These are phyloP conservation scores for Vigna mungo DNA, from an alignment of 306 rosid genomes.

Conservation along the genomic window DNA sequence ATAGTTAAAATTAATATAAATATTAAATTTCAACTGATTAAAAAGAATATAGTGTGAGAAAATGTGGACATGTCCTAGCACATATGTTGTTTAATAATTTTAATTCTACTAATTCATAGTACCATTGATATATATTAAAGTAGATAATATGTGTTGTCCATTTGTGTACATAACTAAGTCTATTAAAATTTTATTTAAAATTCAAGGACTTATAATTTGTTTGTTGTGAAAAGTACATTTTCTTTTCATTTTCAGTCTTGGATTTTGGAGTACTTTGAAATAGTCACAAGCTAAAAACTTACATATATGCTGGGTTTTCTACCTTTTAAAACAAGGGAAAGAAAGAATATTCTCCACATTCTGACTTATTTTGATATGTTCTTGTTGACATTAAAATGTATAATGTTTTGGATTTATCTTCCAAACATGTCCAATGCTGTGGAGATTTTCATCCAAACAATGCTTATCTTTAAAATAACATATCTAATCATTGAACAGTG, in stretches of 20 bases:
- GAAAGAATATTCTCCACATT: no score
- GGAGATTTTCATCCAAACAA: background rate
- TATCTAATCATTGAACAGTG: background rate
- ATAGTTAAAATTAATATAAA: no score
- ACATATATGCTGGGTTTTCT: no score
- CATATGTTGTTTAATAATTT: background rate
- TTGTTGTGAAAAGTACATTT: no score
- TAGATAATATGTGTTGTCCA: background rate
- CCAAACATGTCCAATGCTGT: background rate
- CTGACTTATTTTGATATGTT: background rate
- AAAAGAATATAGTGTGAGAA: no score
- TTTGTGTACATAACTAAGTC: background rate
- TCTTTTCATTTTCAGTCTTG: background rate
- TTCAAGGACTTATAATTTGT: background rate
- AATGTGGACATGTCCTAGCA: no score
- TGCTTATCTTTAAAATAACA: background rate
- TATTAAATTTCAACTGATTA: no score
- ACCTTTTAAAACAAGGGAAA: background rate
- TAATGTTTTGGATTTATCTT: conserved; percentile 9
- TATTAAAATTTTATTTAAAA: background rate
- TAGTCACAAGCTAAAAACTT: background rate
- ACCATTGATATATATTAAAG: background rate
- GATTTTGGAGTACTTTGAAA: background rate
- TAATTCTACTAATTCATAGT: background rate
- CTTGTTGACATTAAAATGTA: background rate